phyloP scores from a whole-genome alignment of 2,329 filamentous ascomycete genomes.

The Diaporthe sp. region DNA sequence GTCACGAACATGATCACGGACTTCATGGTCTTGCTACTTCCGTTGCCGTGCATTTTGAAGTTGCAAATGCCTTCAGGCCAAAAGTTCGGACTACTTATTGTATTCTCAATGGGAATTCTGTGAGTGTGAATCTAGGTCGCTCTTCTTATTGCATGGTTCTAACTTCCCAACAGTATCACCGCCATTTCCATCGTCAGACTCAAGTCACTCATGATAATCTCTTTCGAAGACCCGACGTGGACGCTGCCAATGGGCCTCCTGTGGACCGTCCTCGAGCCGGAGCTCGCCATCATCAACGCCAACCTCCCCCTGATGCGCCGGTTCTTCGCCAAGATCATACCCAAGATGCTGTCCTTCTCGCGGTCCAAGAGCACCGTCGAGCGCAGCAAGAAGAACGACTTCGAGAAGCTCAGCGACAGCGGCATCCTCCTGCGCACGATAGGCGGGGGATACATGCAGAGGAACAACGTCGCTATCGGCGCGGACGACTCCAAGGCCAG shows the following conservation, averaged over 20 bases:
- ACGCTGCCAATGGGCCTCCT: conserved; percentile 35
- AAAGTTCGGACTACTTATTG: conserved; percentile 9
- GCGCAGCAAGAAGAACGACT: conserved; percentile 10
- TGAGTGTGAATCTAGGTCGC: not conserved
- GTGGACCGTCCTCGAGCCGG: conserved; percentile 34
- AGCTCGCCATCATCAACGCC: conserved; percentile 30
- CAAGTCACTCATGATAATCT: conserved; percentile 23
- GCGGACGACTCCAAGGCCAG: not conserved
- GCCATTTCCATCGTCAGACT: conserved; percentile 32
- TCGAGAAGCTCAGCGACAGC: not conserved
- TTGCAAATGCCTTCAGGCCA: conserved; percentile 18
- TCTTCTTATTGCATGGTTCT: not conserved
- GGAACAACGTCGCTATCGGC: not conserved
- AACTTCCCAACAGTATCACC: not conserved
- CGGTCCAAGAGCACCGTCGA: not conserved
- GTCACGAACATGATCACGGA: conserved; percentile 27
- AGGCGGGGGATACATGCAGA: not conserved
- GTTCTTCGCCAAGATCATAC: not conserved
- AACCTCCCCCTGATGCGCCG: conserved; percentile 17
- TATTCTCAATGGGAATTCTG: conserved; percentile 8
- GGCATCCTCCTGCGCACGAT: conserved; percentile 10
- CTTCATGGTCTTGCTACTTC: conserved; percentile 27
- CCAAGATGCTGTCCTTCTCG: conserved; percentile 14
- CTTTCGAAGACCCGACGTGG: conserved; percentile 28
- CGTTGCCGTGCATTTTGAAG: conserved; percentile 17